phyloP scores from a whole-genome alignment of 371 early-diverging fungal genomes.

The Saksenaea vasiformis region DNA sequence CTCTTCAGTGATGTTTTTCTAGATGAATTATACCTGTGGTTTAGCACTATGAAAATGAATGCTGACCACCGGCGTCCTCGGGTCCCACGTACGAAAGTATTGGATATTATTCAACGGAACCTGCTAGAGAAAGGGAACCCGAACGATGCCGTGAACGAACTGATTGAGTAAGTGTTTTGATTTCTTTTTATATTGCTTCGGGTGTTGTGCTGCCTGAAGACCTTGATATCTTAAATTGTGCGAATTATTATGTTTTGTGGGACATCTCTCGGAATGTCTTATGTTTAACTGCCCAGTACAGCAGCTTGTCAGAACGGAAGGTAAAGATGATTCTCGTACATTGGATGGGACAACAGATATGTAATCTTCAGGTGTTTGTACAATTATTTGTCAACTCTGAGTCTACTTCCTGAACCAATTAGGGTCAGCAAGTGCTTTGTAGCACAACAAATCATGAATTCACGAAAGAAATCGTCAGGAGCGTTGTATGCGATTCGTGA shows the following conservation, averaged over 20 bases:
- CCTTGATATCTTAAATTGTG: background rate
- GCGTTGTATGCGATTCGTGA: no score
- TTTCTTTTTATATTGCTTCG: background rate
- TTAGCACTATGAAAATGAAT: slow-evolving; percentile 65
- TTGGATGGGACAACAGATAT: background rate
- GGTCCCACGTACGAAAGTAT: slow-evolving; percentile 34
- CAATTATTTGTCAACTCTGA: background rate
- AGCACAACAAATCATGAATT: background rate
- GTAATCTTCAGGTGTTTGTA: no score
- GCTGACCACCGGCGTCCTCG: slow-evolving; percentile 40
- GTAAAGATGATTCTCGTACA: background rate
- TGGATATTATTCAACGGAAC: slow-evolving; percentile 55
- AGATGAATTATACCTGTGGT: slow-evolving; percentile 68
- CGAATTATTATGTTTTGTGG: background rate
- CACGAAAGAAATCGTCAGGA: no score
- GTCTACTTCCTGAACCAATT: background rate
- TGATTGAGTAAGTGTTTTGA: slow-evolving; percentile 21
- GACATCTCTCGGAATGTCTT: background rate
- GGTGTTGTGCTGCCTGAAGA: background rate
- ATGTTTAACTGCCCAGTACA: background rate
- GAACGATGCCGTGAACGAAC: slow-evolving; percentile 39
- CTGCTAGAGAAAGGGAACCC: slow-evolving; percentile 44
- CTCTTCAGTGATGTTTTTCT: slow-evolving; percentile 68
- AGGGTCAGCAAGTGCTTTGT: background rate
- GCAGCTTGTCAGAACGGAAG: background rate